A percentile compares a stretch with the other conserved stretches of the same genome.
Conservation (phyloP, 305 asterid species). For the Plantago coronopus region DNA sequence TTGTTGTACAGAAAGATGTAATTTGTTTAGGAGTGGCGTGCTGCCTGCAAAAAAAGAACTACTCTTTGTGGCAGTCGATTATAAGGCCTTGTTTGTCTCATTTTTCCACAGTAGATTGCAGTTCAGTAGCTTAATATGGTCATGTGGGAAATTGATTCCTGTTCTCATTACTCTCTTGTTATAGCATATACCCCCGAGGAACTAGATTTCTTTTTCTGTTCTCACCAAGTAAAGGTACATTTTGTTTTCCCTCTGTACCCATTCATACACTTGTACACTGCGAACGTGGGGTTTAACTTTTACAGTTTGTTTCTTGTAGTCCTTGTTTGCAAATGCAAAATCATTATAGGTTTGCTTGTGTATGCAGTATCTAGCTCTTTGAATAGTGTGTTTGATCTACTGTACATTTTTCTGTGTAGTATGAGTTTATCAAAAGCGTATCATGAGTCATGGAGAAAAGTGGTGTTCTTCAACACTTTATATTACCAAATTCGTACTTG, state of each 20-base stretch:
- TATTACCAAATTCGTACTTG: too few species aligned
- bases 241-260: background rate
- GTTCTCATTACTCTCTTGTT: background rate
- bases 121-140: conserved; percentile 1
- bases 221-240: background rate
- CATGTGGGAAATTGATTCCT: background rate
- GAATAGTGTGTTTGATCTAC: too few species aligned
- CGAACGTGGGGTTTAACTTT: too few species aligned
- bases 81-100: background rate
- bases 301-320: too few species aligned
- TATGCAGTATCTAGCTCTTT: too few species aligned
- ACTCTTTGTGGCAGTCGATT: background rate
- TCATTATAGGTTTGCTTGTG: too few species aligned
- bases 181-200: background rate
- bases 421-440: too few species aligned
- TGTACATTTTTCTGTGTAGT: too few species aligned
- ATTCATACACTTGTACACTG: too few species aligned
- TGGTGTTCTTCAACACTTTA: too few species aligned
- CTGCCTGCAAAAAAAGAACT: background rate
- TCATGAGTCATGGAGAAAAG: too few species aligned
- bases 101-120: conserved; percentile 3
- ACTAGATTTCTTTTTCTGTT: background rate
- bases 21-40: conserved; percentile 4
- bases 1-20: conserved; percentile 18
- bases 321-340: too few species aligned